Base-by-base conservation (phyloP, 352 stramenopile species). In the Phytopythium helicoides region DNA sequence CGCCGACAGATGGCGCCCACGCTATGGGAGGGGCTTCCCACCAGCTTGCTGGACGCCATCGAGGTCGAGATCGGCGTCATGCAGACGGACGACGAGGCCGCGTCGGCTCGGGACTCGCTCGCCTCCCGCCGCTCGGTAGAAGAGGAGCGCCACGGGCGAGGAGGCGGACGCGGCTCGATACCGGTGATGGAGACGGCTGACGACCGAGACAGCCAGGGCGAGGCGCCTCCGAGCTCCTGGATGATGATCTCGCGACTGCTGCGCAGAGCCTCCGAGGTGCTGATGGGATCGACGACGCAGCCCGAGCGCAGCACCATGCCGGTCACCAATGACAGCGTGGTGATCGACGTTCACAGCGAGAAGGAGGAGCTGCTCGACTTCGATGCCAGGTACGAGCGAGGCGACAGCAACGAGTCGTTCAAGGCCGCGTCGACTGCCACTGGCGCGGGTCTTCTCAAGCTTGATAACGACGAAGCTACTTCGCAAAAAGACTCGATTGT, bases 161-260 rank as follows among this genome's bases (percentile, higher is more conserved):
- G 39, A 44, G n/a, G n/a, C n/a, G n/a, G n/a, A 41, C 46, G 65
- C 57, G 61, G 60, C 5, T 73, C 65, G 15, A 63, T 74, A 34
- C 61, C 65, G 15, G 71, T 71, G 25, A 65, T 71, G 65, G 65
- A 74, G 54, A 71, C n/a, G n/a, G n/a, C n/a, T n/a, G n/a, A n/a
- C n/a, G n/a, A n/a, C n/a, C n/a, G n/a, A n/a, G n/a, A n/a, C n/a
- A n/a, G n/a, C n/a, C 22, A 1, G 21, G 14, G 54, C 51, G 52
- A 60, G 21, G 26, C 49, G 48, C 35, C 38, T 60, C 60, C 2
- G 60, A 51, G 52, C 12, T 64, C 60, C n/a, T 80, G 66, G 64
- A 28, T 63, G 46, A 62, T 61, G 21, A 63, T 78, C 50, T 52
- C 59, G 10, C 60, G 55, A 12, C 28, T 79, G 19, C 34, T 76